Evolutionary conservation across 2,329 filamentous ascomycete species (phyloP).

Genomic region (Colletotrichum eremochloae): DNA sequence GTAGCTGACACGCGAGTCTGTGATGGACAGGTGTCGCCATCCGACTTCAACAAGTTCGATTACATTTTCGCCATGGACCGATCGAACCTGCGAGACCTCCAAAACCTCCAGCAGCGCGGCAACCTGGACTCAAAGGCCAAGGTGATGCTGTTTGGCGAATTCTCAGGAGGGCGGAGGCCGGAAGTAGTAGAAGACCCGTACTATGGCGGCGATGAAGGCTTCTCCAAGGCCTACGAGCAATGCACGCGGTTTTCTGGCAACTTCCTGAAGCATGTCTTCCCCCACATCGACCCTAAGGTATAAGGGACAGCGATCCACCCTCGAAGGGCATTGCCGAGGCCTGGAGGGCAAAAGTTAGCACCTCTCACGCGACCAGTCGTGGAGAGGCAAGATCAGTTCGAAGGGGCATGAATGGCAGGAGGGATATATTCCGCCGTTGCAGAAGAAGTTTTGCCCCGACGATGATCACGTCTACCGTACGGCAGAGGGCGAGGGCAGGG

Average conservation of each 20-base stretch:
- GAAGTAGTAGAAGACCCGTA: constrained; percentile 92
- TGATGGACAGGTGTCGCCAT: constrained; percentile 61
- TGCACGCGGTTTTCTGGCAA: constrained; percentile 81
- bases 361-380: not conserved
- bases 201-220: constrained; percentile 87
- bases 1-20: constrained; percentile 3
- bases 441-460: not conserved
- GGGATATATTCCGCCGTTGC: not conserved
- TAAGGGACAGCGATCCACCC: not conserved
- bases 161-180: constrained; percentile 72
- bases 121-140: constrained; percentile 71
- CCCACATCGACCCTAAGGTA: constrained; percentile 48
- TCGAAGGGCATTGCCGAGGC: not conserved
- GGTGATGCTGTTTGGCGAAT: constrained; percentile 88
- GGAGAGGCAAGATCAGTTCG: not conserved
- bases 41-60: constrained; percentile 88
- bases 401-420: not conserved
- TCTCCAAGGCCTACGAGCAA: constrained; percentile 89
- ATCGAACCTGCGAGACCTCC: constrained; percentile 80
- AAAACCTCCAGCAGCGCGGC: constrained; percentile 69
- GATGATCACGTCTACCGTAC: constrained; percentile 9
- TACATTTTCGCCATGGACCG: constrained; percentile 97
- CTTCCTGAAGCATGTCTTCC: constrained; percentile 75
- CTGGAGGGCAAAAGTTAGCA: not conserved
- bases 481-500: constrained; percentile 10